Base-by-base conservation (phyloP, 2,329 filamentous ascomycete genomes). In the Arthrobotrys sinensis region DNA sequence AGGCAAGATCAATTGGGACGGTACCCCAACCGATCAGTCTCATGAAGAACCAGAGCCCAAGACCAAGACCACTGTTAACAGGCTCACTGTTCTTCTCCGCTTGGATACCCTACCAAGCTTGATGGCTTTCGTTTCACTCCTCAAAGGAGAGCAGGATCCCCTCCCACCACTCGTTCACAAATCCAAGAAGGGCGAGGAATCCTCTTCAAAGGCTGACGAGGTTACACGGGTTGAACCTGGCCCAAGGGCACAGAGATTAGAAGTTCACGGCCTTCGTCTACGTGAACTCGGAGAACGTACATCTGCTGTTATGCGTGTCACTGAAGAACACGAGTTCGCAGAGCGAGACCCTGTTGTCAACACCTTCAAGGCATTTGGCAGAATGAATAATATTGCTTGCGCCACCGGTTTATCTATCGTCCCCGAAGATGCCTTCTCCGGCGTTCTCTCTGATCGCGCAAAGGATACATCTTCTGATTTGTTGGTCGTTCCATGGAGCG, bases 251-350 rank as follows among this genome's bases (percentile, higher is more conserved):
- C 85, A 86, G 7, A 88, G 89, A 0, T 87, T 95, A 0, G 88
- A 92, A 82, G 91, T 94, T 0, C 93, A 97, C 81, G 95, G 94
- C 36, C 85, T 97, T n/a, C 91, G 94, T 12, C 88, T 98, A 14
- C 85, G 96, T 60, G 93, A 96, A 82, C 88, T 98, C 11, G 96
- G 93, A 0, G 94, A 97, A 81, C 93, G 95, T 88, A 92, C 93
- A 48, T 97, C 95, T 0, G 94, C 94, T 16, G 95, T 97, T 81
- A 98, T 98, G 95, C 91, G 93, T 81, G 93, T 97, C 10, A 91
- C 93, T 0, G 93, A 96, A 82, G 88, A 91, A 2, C 91, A 94
- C 45, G 93, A 96, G 60, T 88, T 90, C 78, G 89, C 89, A 28
- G 87, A 88, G 5, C 88, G 89, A 81, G 95, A 98, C 82, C 93